Evolutionary conservation across 371 early-diverging fungal species (phyloP).

Genomic region (Rhizopus microsporus): DNA sequence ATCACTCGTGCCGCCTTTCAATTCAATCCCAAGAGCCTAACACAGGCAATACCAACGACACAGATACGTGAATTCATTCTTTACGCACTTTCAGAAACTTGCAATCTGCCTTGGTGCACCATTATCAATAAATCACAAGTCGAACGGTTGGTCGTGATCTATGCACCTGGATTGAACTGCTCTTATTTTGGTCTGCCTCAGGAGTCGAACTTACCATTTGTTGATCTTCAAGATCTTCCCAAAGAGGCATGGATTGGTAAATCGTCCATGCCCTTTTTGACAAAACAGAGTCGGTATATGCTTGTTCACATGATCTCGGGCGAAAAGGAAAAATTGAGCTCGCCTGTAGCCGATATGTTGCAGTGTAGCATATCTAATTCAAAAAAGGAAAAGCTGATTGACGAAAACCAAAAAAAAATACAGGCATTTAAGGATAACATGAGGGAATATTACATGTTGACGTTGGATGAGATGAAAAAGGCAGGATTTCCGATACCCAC

Average conservation of each 20-base stretch:
- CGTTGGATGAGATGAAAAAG: conserved; percentile 47
- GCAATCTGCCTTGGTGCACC: conserved; percentile 30
- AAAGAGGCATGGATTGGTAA: conserved; percentile 25
- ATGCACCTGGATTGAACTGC: conserved; percentile 40
- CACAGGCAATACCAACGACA: conserved; percentile 17
- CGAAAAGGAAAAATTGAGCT: conserved; percentile 24
- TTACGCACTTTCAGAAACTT: conserved; percentile 34
- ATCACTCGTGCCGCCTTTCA: conserved; percentile 25
- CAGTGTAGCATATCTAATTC: conserved; percentile 33
- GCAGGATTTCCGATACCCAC: conserved; percentile 58
- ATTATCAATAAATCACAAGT: conserved; percentile 29
- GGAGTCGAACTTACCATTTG: conserved; percentile 7
- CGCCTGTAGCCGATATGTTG: conserved; percentile 36
- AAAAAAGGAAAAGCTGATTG: conserved; percentile 22
- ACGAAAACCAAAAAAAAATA: conserved; percentile 15
- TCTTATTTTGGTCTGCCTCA: conserved; percentile 30
- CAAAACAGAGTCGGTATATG: conserved; percentile 33
- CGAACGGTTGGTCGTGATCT: conserved; percentile 34
- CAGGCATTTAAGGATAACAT: conserved; percentile 31
- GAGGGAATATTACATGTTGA: conserved; percentile 53
- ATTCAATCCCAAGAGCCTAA: conserved; percentile 20
- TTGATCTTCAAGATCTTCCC: conserved; percentile 21
- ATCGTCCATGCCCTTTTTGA: conserved; percentile 38
- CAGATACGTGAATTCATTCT: conserved; percentile 40
- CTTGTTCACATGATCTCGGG: conserved; percentile 36